phyloP scores from a whole-genome alignment of 2,329 filamentous ascomycete genomes.

The Phyllosticta capitalensis region DNA sequence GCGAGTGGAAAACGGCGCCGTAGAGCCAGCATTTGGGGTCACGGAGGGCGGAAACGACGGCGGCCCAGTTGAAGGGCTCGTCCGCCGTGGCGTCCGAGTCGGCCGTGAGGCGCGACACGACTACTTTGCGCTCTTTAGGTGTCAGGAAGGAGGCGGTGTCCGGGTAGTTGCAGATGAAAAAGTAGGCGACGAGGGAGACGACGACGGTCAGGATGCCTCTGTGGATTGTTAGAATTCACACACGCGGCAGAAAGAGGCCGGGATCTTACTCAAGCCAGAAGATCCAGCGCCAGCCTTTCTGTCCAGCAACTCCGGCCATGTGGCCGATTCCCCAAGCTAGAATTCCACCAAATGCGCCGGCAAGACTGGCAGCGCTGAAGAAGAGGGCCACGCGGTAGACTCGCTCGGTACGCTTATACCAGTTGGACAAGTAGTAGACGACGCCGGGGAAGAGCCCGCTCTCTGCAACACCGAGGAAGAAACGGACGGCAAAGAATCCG shows the following conservation, averaged over 20 bases:
- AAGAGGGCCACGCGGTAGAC: constrained; percentile 52
- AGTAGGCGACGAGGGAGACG: constrained; percentile 31
- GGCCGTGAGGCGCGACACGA: constrained; percentile 53
- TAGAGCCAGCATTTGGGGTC: constrained; percentile 67
- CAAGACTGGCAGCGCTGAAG: constrained; percentile 48
- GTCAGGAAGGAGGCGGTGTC: constrained; percentile 49
- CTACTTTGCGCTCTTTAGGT: constrained; percentile 42
- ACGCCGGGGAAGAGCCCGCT: constrained; percentile 30
- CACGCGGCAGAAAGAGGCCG: background rate
- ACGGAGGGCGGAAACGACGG: constrained; percentile 52
- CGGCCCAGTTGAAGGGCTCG: constrained; percentile 59
- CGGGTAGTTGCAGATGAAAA: constrained; percentile 59
- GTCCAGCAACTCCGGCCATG: constrained; percentile 45
- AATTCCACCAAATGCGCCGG: constrained; percentile 52
- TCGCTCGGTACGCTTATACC: constrained; percentile 51
- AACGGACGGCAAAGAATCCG: constrained; percentile 37
- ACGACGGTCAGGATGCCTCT: constrained; percentile 29
- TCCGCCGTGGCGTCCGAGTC: constrained; percentile 62
- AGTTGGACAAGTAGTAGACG: constrained; percentile 51
- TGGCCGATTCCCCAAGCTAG: constrained; percentile 51
- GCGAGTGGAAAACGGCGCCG: constrained; percentile 60
- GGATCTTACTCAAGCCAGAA: constrained; percentile 25
- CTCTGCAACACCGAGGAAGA: constrained; percentile 34
- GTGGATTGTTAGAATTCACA: constrained; percentile 15
- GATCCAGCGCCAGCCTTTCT: constrained; percentile 33